phyloP scores from a whole-genome alignment of 192 early-diverging fungal genomes.

The Piromyces sp. region DNA sequence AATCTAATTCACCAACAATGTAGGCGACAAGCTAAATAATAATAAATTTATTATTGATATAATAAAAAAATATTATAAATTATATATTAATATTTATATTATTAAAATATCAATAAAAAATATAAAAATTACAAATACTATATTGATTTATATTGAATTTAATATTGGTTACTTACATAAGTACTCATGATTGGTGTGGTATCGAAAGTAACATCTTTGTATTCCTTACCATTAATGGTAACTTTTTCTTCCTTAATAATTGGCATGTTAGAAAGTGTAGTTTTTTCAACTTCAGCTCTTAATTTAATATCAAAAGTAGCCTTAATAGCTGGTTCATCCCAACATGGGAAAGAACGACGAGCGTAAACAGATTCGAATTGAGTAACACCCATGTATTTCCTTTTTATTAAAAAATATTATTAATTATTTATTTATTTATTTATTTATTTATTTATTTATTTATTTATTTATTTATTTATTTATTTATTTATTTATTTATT shows the following conservation, averaged over 20 bases:
- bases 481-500: too few relatives aligned
- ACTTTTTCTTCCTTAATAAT: conserved; percentile 40
- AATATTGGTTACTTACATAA: conserved; percentile 65
- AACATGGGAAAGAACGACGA: conserved; percentile 83
- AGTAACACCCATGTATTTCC: conserved; percentile 62
- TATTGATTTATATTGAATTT: too few relatives aligned
- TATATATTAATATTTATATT: too few relatives aligned
- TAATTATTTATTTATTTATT: too few relatives aligned
- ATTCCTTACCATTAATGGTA: conserved; percentile 5
- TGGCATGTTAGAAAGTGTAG: conserved; percentile 87
- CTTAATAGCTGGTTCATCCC: conserved; percentile 92
- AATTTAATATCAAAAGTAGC: conserved; percentile 86
- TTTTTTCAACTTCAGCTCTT: conserved; percentile 50
- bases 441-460: too few relatives aligned
- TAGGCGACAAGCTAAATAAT: conserved; percentile 54
- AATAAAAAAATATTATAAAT: too few relatives aligned
- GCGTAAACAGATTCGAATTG: conserved; percentile 91
- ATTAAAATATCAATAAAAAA: too few relatives aligned
- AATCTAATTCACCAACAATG: conserved; percentile 81
- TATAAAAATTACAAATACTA: too few relatives aligned
- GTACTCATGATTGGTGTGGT: conserved; percentile 88
- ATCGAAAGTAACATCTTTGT: conserved; percentile 70
- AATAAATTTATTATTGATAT: too few relatives aligned
- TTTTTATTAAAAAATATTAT: not conserved
- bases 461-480: too few relatives aligned